Percentiles rank a stretch among this genome's conserved stretches.
phyloP scores from a whole-genome alignment of 192 early-diverging fungal genomes.

The Backusella circina region DNA sequence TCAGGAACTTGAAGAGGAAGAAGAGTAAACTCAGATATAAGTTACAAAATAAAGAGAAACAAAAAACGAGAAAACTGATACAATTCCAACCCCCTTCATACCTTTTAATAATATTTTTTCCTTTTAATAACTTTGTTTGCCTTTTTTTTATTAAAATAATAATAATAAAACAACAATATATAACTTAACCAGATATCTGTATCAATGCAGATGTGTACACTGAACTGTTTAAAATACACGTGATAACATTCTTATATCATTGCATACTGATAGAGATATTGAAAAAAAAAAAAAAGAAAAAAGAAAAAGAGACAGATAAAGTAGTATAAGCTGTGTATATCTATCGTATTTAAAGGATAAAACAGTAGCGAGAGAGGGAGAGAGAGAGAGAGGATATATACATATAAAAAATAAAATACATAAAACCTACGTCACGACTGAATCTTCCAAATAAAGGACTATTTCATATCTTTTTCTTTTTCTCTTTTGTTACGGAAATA shows the following conservation, averaged over 20 bases:
- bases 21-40: neutral
- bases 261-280: too few relatives aligned
- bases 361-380: too few relatives aligned
- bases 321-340: too few relatives aligned
- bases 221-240: too few relatives aligned
- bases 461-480: neutral
- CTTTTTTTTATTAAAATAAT: neutral
- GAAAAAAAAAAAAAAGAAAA: too few relatives aligned
- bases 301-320: too few relatives aligned
- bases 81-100: neutral
- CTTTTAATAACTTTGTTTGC: neutral
- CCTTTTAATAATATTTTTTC: neutral
- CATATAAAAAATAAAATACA: neutral
- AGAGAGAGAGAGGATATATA: too few relatives aligned
- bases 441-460: neutral
- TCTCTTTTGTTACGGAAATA: neutral
- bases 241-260: too few relatives aligned
- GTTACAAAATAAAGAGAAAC: neutral
- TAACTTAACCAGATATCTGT: too few relatives aligned
- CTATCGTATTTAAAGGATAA: too few relatives aligned
- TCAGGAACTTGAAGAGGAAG: slow-evolving; percentile 12
- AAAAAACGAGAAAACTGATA: neutral
- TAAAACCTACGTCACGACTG: neutral
- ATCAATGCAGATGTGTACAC: too few relatives aligned
- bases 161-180: neutral